Evolutionary conservation across 257 asterid species (phyloP), one percentile per base, ranked within the genome.

Genomic region (Solanum etuberosum): DNA sequence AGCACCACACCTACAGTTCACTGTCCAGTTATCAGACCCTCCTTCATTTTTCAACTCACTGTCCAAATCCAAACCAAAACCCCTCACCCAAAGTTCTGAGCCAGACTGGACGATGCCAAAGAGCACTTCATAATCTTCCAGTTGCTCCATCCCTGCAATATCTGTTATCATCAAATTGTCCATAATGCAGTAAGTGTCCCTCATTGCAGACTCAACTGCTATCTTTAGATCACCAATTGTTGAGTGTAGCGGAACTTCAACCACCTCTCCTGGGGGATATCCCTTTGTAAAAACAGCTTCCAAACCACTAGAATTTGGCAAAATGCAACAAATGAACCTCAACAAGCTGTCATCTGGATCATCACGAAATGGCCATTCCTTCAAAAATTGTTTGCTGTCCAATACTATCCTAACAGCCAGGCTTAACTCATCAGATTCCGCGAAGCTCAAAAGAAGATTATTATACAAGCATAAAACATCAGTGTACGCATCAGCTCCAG

Each of bases 1-100:
- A 18, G 99, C 98, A 77, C 99, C 99, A 65, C 99, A 96, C 88
- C 89, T 93, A 90, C 99, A 97, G 57, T 86, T 91, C 1, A 97
- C 98, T 0, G 90, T 94, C 99, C 99, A 97, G n/a, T 86, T 92
- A 78, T 93, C 98, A 0, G 67, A 31, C 34, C 98, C 98, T 63
- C 98, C 98, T 90, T 96, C 95, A 29, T 89, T 90, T 83, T 91
- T 95, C 93, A 93, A 83, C 11, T 89, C 93, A 3, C 88, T 91
- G 10, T 83, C 93, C 83, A 88, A 12, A 82, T 94, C 97, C 81
- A 93, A 63, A 29, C 97, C 96, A 11, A 46, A 82, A 6, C 94
- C 95, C 85, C 93, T 92, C 76, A 89, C 92, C 68, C 87, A 83
- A 61, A 96, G 88, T 89, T 93, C 96, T 83, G 87, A 48, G 6